Conservation (phyloP, 2,329 filamentous ascomycete species). For the Remersonia thermophila region DNA sequence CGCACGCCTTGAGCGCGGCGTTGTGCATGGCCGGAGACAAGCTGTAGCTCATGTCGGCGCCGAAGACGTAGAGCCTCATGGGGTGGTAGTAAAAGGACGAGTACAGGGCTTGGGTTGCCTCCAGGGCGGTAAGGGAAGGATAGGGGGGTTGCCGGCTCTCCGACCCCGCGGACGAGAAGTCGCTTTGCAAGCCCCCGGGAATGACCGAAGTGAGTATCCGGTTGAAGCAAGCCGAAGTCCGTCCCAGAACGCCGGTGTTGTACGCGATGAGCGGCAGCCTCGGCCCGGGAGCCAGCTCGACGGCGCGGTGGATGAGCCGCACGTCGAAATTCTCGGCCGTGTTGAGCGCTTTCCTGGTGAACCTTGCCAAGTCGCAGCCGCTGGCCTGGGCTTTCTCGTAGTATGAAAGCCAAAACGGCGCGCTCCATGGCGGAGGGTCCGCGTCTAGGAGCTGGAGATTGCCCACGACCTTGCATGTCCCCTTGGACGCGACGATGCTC, state of each 20-base stretch:
- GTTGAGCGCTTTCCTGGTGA: conserved; percentile 43
- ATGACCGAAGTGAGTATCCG: conserved; percentile 49
- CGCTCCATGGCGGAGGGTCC: conserved; percentile 41
- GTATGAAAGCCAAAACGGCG: conserved; percentile 37
- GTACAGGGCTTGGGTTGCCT: conserved; percentile 54
- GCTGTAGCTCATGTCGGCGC: conserved; percentile 60
- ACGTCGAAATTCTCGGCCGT: conserved; percentile 54
- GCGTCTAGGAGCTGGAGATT: conserved; percentile 32
- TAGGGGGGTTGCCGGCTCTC: conserved; percentile 12
- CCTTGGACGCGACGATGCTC: conserved; percentile 31
- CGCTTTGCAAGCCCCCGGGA: conserved; percentile 26
- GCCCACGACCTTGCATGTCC: conserved; percentile 44
- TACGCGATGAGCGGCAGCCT: conserved; percentile 48
- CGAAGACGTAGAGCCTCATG: conserved; percentile 62
- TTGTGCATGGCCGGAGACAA: conserved; percentile 70
- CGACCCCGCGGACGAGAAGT: not conserved
- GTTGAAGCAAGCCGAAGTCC: conserved; percentile 56
- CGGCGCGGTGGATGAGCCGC: conserved; percentile 38
- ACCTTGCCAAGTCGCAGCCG: conserved; percentile 49
- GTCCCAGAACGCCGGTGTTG: conserved; percentile 51
- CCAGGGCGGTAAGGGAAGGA: conserved; percentile 43
- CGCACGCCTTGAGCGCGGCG: conserved; percentile 52
- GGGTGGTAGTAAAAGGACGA: conserved; percentile 54
- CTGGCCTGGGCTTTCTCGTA: conserved; percentile 46
- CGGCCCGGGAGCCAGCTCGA: conserved; percentile 30